phyloP scores from a whole-genome alignment of 441 rosid species.

The Syzygium syzygioides region DNA sequence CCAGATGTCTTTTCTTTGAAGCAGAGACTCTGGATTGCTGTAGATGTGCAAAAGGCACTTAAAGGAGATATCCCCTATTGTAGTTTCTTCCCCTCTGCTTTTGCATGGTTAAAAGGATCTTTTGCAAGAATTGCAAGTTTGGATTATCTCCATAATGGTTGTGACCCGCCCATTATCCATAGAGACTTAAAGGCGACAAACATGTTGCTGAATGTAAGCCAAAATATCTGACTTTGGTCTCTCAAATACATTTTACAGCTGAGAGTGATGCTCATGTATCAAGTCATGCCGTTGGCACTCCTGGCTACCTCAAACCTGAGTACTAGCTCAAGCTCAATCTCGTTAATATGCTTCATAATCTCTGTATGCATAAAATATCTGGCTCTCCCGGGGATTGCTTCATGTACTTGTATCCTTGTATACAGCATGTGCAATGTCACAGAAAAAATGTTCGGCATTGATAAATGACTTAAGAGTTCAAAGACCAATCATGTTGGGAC shows the following conservation, averaged over 20 bases:
- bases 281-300: neutral
- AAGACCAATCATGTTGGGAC: too few species aligned
- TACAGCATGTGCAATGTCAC: neutral
- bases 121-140: neutral
- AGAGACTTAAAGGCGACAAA: neutral
- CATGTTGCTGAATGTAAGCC: neutral
- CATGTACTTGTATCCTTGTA: neutral
- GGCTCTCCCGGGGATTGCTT: fast-evolving
- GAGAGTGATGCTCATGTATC: conserved; percentile 10
- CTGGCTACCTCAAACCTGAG: neutral
- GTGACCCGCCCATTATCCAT: neutral
- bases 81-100: too few species aligned
- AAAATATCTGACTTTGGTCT: neutral
- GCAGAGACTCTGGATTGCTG: neutral
- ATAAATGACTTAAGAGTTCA: too few species aligned
- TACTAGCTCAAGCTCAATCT: neutral
- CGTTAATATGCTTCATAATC: neutral
- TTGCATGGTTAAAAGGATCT: too few species aligned
- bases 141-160: neutral
- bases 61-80: too few species aligned
- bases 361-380: neutral
- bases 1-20: neutral
- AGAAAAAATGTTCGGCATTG: too few species aligned
- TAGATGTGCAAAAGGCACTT: too few species aligned
- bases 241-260: neutral